Evolutionary conservation across 106 monocot species (phyloP).

Genomic region (Dactylorhiza incarnata): DNA sequence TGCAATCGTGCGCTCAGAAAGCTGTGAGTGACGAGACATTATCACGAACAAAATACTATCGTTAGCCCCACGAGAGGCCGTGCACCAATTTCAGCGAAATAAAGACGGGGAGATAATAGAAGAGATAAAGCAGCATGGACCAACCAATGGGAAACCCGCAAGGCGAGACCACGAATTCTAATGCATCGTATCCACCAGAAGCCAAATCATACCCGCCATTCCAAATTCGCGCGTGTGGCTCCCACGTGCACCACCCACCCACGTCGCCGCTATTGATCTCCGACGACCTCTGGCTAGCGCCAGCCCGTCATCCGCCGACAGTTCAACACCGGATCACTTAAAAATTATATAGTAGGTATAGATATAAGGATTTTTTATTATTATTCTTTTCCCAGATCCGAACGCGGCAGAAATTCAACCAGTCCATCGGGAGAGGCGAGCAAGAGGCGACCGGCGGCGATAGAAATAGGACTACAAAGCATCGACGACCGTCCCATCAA

Average conservation of each 20-base stretch:
- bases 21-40: too few species aligned
- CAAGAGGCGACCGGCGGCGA: not conserved
- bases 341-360: not conserved
- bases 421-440: not conserved
- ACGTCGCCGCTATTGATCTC: not conserved
- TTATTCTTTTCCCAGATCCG: not conserved
- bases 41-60: too few species aligned
- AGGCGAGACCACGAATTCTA: not conserved
- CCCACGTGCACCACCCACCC: not conserved
- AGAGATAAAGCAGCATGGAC: not conserved
- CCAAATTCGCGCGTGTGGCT: not conserved
- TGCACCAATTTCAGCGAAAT: too few species aligned
- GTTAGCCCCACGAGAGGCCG: too few species aligned
- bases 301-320: not conserved
- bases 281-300: not conserved
- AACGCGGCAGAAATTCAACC: not conserved
- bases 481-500: too few species aligned
- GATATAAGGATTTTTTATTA: not conserved
- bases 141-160: not conserved
- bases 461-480: too few species aligned
- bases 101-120: not conserved
- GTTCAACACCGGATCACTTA: not conserved
- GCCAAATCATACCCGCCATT: not conserved
- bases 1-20: too few species aligned
- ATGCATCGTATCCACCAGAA: not conserved